phyloP scores from a whole-genome alignment of 106 monocot species.

The Narthecium ossifragum region DNA sequence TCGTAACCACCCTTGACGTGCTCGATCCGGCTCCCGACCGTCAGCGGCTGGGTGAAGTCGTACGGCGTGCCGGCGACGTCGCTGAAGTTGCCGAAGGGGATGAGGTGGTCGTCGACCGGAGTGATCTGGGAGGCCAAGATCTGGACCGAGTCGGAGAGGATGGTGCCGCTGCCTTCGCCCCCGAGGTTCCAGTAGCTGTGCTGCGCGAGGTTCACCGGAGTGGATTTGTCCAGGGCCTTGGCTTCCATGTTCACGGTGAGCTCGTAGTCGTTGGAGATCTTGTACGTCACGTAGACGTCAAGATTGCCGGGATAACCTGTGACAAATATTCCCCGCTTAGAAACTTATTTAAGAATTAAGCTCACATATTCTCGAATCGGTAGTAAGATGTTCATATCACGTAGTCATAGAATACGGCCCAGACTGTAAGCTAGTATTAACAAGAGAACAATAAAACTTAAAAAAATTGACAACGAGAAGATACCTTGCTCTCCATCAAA shows the following conservation, averaged over 20 bases:
- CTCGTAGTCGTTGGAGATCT: constrained; percentile 19
- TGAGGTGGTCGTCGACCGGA: constrained; percentile 38
- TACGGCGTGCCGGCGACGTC: constrained; percentile 36
- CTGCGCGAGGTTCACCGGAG: constrained; percentile 42
- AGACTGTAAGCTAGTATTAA: too few relatives aligned
- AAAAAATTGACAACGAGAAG: too few relatives aligned
- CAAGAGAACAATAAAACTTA: too few relatives aligned
- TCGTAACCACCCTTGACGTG: constrained; percentile 22
- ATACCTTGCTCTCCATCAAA: constrained; percentile 58
- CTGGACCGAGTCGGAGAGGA: constrained; percentile 35
- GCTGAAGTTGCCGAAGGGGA: constrained; percentile 42
- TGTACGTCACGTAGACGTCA: constrained; percentile 39
- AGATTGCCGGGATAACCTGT: constrained; percentile 41
- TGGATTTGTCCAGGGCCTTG: constrained; percentile 21
- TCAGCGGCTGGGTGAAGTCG: constrained; percentile 30
- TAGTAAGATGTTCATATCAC: background rate
- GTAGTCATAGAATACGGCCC: too few relatives aligned
- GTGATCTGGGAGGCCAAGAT: constrained; percentile 48
- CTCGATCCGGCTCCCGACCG: constrained; percentile 28
- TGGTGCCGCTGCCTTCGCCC: constrained; percentile 22
- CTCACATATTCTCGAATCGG: background rate
- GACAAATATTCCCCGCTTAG: background rate
- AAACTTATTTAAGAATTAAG: too few relatives aligned
- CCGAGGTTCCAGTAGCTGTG: constrained; percentile 54
- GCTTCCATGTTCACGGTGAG: constrained; percentile 27